Percentiles rank a stretch among this genome's conserved stretches.
phyloP scores from a whole-genome alignment of 2,329 filamentous ascomycete genomes.

The Bipolaris gigantea region DNA sequence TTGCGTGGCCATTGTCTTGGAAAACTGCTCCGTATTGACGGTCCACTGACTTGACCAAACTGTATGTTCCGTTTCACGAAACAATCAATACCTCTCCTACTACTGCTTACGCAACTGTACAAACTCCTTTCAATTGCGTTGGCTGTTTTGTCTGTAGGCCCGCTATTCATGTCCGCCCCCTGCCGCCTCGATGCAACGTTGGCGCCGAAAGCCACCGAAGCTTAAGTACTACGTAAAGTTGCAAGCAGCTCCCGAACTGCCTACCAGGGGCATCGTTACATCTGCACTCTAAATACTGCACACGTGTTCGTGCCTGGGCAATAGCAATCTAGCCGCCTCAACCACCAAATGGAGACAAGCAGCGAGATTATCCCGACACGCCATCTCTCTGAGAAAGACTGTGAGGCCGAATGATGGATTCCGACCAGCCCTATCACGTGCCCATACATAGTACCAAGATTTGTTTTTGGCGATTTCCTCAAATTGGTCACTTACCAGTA shows the following conservation, averaged over 20 bases:
- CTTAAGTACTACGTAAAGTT: background rate
- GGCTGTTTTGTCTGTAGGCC: background rate
- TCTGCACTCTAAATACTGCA: background rate
- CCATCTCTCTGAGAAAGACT: background rate
- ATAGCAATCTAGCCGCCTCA: background rate
- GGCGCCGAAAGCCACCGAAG: background rate
- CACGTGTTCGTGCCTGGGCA: background rate
- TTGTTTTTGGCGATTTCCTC: background rate
- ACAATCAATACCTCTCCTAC: background rate
- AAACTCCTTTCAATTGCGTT: background rate
- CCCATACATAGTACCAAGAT: background rate
- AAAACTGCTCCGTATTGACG: background rate
- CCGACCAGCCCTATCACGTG: background rate
- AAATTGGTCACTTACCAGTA: background rate
- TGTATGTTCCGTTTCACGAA: constrained; percentile 2
- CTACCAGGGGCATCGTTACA: background rate
- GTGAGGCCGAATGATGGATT: background rate
- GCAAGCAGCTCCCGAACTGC: background rate
- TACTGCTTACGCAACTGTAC: background rate
- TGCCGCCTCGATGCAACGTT: constrained; percentile 1
- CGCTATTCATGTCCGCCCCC: constrained; percentile 11
- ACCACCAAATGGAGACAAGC: background rate
- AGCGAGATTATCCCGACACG: background rate
- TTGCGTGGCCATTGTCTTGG: background rate
- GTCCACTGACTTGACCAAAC: background rate